Evolutionary conservation across 345 rosid genomes (phyloP).

Genomic region (Tarenaya hassleriana): DNA sequence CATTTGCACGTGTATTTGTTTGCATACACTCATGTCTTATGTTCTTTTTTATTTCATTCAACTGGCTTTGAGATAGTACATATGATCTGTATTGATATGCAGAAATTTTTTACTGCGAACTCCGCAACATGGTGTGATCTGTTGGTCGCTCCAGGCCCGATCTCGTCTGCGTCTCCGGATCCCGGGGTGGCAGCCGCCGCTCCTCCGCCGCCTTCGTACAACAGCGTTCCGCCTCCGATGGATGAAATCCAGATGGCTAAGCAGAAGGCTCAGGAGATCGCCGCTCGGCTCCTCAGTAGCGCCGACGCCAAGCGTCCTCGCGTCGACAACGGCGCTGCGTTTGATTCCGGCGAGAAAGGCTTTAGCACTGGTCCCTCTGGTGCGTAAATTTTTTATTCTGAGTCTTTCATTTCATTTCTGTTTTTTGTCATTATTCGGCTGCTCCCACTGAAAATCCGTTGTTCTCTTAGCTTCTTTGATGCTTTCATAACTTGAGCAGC

Average conservation of each 20-base stretch:
- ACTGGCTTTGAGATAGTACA: no score
- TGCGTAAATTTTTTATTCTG: conserved; percentile 2
- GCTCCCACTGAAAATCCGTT: no score
- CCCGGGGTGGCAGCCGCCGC: no score
- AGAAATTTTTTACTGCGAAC: no score
- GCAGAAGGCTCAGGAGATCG: conserved; percentile 87
- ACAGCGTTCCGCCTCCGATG: conserved; percentile 66
- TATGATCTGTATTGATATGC: no score
- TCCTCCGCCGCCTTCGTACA: conserved; percentile 48
- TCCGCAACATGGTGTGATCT: no score
- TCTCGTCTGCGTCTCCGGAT: no score
- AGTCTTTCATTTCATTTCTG: not conserved
- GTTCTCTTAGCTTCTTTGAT: not conserved
- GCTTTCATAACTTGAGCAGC: not conserved
- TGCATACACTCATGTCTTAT: no score
- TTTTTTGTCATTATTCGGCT: not conserved
- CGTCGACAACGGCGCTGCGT: conserved; percentile 61
- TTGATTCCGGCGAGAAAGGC: conserved; percentile 55
- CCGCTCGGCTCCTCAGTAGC: conserved; percentile 67
- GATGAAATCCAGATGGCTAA: conserved; percentile 85
- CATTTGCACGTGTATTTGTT: no score
- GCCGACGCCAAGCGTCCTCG: conserved; percentile 76
- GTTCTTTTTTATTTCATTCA: no score
- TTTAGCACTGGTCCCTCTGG: conserved; percentile 44
- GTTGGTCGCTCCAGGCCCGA: no score